A percentile compares a stretch with the other conserved stretches of the same genome.
These are phyloP conservation scores for Colletotrichum incanum DNA, from an alignment of 2,329 filamentous ascomycete species.

Conservation along the genomic window DNA sequence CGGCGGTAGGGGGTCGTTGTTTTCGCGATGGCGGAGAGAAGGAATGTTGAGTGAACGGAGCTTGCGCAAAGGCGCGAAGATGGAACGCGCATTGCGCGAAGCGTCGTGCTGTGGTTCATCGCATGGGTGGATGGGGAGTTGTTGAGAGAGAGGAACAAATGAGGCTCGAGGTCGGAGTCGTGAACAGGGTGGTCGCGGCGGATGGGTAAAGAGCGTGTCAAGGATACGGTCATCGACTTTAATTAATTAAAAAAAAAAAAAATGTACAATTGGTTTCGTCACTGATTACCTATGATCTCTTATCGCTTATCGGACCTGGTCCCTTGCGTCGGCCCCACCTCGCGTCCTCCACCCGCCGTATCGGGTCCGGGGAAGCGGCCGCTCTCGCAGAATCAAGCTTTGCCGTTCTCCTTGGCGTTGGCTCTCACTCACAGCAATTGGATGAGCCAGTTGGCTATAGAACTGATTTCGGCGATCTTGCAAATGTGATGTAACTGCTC, in stretches of 20 bases:
- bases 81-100: constrained; percentile 43
- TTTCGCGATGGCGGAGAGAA: constrained; percentile 15
- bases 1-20: constrained; percentile 27
- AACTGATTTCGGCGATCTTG: neutral
- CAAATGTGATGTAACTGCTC: neutral
- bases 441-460: neutral
- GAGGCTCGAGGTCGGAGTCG: neutral
- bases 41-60: neutral
- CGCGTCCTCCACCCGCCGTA: constrained; percentile 3
- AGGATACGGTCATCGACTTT: constrained; percentile 33
- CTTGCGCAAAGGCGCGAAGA: constrained; percentile 24
- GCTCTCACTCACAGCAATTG: neutral
- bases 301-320: constrained; percentile 12
- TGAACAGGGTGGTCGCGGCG: constrained; percentile 9
- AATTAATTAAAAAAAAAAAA: constrained; percentile 20
- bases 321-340: constrained; percentile 28
- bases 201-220: constrained; percentile 20
- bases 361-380: constrained; percentile 30
- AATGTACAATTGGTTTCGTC: constrained; percentile 34
- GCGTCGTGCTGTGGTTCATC: constrained; percentile 42
- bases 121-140: constrained; percentile 33
- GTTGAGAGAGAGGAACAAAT: neutral
- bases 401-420: constrained; percentile 23
- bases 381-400: constrained; percentile 37
- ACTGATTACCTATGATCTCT: constrained; percentile 36